Evolutionary conservation across 176 grass and related monocot species (phyloP), one percentile per base, ranked within the genome.

Genomic region (Carex parvula): DNA sequence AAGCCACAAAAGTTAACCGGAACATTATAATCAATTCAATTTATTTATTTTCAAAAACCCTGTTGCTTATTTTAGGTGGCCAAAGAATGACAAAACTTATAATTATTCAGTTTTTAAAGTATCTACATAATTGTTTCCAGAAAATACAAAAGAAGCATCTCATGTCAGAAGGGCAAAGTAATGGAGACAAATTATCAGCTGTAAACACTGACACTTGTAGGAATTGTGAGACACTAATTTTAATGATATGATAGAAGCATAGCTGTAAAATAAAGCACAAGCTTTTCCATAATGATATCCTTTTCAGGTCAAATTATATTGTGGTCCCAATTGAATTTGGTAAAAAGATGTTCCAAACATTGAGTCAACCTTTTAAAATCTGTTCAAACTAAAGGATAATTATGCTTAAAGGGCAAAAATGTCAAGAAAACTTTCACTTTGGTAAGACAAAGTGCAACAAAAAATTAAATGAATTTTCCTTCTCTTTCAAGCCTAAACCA

Each of bases 281-380:
- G 52, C 26, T 35, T 57, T 17, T 57, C 73, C 26, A 18, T 18
- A 56, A 2, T 71, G 3, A 44, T 11, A 1, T 20, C 6, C 15
- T 11, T 70, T 70, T 17, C 67, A 42, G 68, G 14, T 44, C 68
- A 71, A 41, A 71, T 76, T 76, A 60, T 50, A 52, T 22, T 50
- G 42, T 33, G 73, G 73, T 78, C 73, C 52, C 72, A 77, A 24
- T 33, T 57, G 1, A 32, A 56, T 32, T 62, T 78, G 12, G 57
- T 35, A 33, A 57, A 78, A 56, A 78, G 73, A 78, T 78, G 46
- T 78, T 70, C 15, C 21, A 78, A 52, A 56, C 48, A 78, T 33
- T 57, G 21, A 78, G 73, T 78, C 73, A 78, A 57, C 50, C 12
- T 17, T 70, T 55, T 5, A 29, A 3, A 30, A 55, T 22, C 20